Conservation (phyloP, 306 rosid genomes). For the Citrullus amarus region DNA sequence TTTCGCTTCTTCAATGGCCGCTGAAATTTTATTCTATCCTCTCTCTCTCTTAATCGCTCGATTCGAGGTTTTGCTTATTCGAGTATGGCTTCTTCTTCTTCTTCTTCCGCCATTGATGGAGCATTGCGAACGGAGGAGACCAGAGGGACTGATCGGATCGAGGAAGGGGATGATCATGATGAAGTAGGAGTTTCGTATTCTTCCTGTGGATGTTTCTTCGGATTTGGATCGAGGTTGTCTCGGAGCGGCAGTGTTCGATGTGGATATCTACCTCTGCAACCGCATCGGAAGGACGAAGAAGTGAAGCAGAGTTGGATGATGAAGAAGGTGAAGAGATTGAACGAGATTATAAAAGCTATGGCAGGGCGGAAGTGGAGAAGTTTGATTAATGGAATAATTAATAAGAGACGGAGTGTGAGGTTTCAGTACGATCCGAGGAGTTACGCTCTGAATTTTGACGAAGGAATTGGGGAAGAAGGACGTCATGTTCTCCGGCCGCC, state of each 20-base stretch:
- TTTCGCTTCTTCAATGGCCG: background rate
- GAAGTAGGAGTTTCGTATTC: slow-evolving; percentile 1
- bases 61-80: background rate
- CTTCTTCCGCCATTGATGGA: background rate
- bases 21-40: background rate
- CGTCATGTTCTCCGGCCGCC: background rate
- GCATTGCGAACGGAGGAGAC: background rate
- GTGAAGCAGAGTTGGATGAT: slow-evolving; percentile 11
- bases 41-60: background rate
- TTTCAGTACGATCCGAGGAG: slow-evolving; percentile 30
- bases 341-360: slow-evolving; percentile 1
- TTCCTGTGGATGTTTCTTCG: background rate
- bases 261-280: background rate
- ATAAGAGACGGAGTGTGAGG: slow-evolving; percentile 11
- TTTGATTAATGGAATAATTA: background rate
- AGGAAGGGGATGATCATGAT: background rate
- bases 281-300: background rate
- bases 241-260: background rate
- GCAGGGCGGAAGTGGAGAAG: slow-evolving; percentile 18
- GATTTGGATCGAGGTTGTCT: background rate
- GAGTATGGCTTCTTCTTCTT: background rate
- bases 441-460: slow-evolving; percentile 31
- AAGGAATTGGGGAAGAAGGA: slow-evolving; percentile 11
- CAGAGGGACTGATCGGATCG: background rate
- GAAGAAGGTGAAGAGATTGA: slow-evolving; percentile 17